Evolutionary conservation across 164 flowering plant genomes (phyloP), one percentile per base, ranked within the genome.

Genomic region (Berberis thunbergii): DNA sequence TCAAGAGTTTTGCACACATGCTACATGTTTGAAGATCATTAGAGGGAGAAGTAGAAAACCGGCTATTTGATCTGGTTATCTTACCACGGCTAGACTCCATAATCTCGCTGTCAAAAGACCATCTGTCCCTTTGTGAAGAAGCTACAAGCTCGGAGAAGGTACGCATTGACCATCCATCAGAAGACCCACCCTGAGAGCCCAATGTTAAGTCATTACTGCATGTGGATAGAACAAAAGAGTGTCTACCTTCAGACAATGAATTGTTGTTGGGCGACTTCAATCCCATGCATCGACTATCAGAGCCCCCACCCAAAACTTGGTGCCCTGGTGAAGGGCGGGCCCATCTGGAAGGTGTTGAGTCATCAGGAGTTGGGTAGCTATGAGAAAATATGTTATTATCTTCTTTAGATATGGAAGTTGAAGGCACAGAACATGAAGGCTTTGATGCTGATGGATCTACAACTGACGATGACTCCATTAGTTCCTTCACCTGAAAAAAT

Each of bases 51-150:
- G 67, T 62, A 4, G 85, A 77, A 69, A 72, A 73, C 55, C 71
- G 72, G 68, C 88, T 82, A 75, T 82, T 80, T 39, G 84, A 76
- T 76, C 86, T 79, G 45, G 75, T 77, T 55, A 84, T 63, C 73
- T 81, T 83, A 45, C 83, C 78, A 49, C 63, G 78, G 38, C 74
- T 67, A 48, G 77, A 75, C 54, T 80, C 73, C 3, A 81, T 68
- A 43, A 69, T 65, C 59, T 90, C 98, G 60, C 96, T 89, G 64
- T 86, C 93, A 69, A 91, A 88, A 63, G 98, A 94, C 95, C 96
- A 85, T 56, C 91, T 81, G 59, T 83, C 93, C 67, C 83, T 80
- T 54, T 81, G 91, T 49, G 91, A 86, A 57, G 85, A 76, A 3
- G 90, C 86, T 69, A 88, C 81, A 44, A 86, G 88, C 76, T 93